Conservation (phyloP, 2,329 filamentous ascomycete genomes). For the Exophiala dermatitidis region DNA sequence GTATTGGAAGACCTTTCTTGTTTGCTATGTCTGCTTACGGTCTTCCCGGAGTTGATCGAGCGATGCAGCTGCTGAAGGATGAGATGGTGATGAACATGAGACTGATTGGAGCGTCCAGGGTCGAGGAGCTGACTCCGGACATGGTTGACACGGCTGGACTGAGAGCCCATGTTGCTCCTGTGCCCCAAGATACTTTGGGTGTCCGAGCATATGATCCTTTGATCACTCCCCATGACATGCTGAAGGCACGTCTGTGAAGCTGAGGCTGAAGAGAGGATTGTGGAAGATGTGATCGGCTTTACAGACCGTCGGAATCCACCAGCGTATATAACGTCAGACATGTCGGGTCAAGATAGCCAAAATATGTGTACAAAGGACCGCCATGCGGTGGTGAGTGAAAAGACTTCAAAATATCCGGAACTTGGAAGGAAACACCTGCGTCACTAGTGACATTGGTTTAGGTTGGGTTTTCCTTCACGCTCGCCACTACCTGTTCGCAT, state of each 20-base stretch:
- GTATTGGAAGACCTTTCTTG: conserved; percentile 88
- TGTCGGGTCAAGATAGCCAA: no score
- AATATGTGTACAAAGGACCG: no score
- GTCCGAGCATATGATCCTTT: conserved; percentile 52
- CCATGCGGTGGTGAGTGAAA: no score
- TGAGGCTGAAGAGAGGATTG: neutral
- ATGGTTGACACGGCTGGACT: conserved; percentile 73
- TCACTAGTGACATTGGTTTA: no score
- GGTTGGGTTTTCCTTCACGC: no score
- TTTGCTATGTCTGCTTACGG: conserved; percentile 96
- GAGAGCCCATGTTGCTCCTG: conserved; percentile 50
- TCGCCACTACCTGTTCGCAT: no score
- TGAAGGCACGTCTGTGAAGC: conserved; percentile 37
- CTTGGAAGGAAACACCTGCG: no score
- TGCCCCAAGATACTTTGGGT: conserved; percentile 56
- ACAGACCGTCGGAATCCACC: no score
- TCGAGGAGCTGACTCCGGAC: conserved; percentile 72
- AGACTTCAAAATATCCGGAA: no score
- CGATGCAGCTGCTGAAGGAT: conserved; percentile 87
- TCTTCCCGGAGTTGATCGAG: conserved; percentile 74
- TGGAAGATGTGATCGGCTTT: neutral
- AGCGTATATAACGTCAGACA: no score
- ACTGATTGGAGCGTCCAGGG: conserved; percentile 67
- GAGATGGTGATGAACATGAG: conserved; percentile 99
- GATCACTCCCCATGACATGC: conserved; percentile 43